A percentile compares a stretch with the other conserved stretches of the same genome.
phyloP scores from a whole-genome alignment of 1,139 yeast genomes.

The Meyerozyma athensensis region DNA sequence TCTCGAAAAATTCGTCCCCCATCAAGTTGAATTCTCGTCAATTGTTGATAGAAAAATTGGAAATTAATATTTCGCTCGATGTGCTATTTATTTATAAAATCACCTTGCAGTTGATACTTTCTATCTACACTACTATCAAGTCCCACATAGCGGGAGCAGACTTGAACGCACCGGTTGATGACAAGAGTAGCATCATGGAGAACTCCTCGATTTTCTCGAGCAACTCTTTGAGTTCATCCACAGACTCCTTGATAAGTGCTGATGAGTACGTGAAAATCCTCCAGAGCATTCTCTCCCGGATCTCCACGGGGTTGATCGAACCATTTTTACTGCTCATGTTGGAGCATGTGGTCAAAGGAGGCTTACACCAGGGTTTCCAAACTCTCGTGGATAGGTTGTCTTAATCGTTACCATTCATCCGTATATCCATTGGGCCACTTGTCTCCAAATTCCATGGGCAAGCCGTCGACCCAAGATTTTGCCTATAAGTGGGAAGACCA shows the following conservation, averaged over 20 bases:
- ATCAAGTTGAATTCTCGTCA: slow-evolving; percentile 40
- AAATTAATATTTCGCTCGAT: slow-evolving; percentile 41
- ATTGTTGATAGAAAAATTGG: slow-evolving; percentile 41
- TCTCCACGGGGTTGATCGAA: slow-evolving; percentile 33
- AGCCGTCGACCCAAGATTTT: slow-evolving; percentile 64
- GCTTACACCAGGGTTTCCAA: slow-evolving; percentile 27
- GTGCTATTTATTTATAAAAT: slow-evolving; percentile 37
- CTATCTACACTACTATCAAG: slow-evolving; percentile 22
- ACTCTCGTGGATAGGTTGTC: slow-evolving; percentile 23
- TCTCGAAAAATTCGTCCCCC: slow-evolving; percentile 24
- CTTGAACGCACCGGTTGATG: slow-evolving; percentile 2
- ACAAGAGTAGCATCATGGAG: slow-evolving; percentile 11
- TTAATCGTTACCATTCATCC: neutral
- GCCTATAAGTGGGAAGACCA: slow-evolving; percentile 67
- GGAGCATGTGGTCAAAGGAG: slow-evolving; percentile 27
- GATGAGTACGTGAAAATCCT: slow-evolving; percentile 34
- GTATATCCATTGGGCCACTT: slow-evolving; percentile 10
- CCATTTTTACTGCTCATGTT: slow-evolving; percentile 34
- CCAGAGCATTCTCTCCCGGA: slow-evolving; percentile 25
- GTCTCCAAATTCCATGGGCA: slow-evolving; percentile 26
- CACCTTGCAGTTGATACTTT: slow-evolving; percentile 27
- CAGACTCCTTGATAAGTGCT: slow-evolving; percentile 20
- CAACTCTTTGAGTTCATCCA: slow-evolving; percentile 21
- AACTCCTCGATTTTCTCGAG: slow-evolving; percentile 35
- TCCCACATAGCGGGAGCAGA: slow-evolving; percentile 10